Base-by-base conservation (phyloP, 176 grass and related monocot species). In the Rhipidocladum racemiflorum region DNA sequence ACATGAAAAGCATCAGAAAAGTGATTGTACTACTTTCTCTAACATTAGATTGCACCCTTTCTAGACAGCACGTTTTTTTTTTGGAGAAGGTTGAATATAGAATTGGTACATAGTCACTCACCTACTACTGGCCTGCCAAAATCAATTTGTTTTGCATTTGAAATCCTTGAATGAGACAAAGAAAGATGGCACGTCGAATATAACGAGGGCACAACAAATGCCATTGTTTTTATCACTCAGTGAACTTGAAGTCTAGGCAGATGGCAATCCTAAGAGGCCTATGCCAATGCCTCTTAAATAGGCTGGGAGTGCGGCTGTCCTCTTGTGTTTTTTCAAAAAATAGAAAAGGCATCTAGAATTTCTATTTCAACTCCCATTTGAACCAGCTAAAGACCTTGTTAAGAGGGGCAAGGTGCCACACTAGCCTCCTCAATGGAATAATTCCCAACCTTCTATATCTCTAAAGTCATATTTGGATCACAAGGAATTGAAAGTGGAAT, bases 171-270 rank as follows among this genome's bases (percentile, higher is more conserved):
- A 6, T 9, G 27, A 40, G 36, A 64, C 34, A 77, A 50, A 65
- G 12, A 79, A 84, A 44, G 38, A 44, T 74, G 57, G 20, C 39
- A 55, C 4, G 24, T 61, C 18, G 32, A 57, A 79, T 74, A 51
- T 62, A 75, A 59, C 28, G 39, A 83, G 9, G 49, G 61, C 50
- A 45, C 40, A 79, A 44, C 75, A 60, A 82, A 81, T 65, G 72
- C 78, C 74, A 86, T 86, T 83, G 24, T 83, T 49, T 77, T 77
- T 55, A 65, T 83, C 64, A 79, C 76, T 30, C 23, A 28, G 45
- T 32, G 39, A 69, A 69, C 25, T 43, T 61, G 16, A 48, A 80
- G 49, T 50, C 10, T 25, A 61, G 34, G 32, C 21, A 81, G 51
- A 43, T 56, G 16, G 24, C 38, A 62, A 55, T 73, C 13, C 15